phyloP scores from a whole-genome alignment of 1,284 basidiomycete species.

The Calocybe gambosa region DNA sequence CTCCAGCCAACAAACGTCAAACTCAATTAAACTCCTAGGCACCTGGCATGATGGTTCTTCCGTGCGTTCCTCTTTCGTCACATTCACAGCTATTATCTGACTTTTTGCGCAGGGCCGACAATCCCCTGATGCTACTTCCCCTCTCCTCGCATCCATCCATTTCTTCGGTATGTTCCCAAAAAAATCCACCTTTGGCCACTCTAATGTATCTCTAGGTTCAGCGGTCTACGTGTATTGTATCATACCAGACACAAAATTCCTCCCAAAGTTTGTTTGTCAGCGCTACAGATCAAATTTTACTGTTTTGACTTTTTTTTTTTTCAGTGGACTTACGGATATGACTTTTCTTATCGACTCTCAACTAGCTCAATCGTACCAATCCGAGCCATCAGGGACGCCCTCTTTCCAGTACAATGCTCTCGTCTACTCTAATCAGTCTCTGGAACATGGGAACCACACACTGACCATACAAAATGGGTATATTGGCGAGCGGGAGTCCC shows the following conservation, averaged over 20 bases:
- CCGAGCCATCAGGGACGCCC: constrained; percentile 7
- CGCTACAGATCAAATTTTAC: background rate
- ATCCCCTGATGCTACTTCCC: background rate
- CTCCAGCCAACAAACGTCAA: no score
- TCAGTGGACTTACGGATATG: constrained; percentile 16
- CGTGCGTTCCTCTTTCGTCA: constrained; percentile 13
- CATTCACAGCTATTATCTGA: background rate
- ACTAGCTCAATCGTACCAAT: constrained; percentile 15
- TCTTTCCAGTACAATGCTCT: constrained; percentile 18
- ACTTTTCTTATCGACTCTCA: constrained; percentile 24
- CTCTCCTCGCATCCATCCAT: constrained; percentile 17
- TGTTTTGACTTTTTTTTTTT: constrained; percentile 1
- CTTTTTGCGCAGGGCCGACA: constrained; percentile 5
- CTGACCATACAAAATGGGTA: constrained; percentile 29
- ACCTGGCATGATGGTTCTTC: constrained; percentile 24
- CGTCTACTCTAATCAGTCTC: constrained; percentile 18
- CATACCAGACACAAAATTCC: constrained; percentile 12
- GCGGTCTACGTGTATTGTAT: constrained; percentile 27
- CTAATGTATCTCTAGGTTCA: constrained; percentile 18
- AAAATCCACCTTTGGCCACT: background rate
- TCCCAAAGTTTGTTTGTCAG: constrained; percentile 11
- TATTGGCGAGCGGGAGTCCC: constrained; percentile 17
- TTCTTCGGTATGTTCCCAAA: constrained; percentile 22
- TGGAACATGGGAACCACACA: constrained; percentile 22
- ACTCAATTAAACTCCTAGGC: no score